These are phyloP conservation scores for Penicillium bialowiezense DNA, from an alignment of 495 filamentous ascomycete genomes.

Conservation along the genomic window DNA sequence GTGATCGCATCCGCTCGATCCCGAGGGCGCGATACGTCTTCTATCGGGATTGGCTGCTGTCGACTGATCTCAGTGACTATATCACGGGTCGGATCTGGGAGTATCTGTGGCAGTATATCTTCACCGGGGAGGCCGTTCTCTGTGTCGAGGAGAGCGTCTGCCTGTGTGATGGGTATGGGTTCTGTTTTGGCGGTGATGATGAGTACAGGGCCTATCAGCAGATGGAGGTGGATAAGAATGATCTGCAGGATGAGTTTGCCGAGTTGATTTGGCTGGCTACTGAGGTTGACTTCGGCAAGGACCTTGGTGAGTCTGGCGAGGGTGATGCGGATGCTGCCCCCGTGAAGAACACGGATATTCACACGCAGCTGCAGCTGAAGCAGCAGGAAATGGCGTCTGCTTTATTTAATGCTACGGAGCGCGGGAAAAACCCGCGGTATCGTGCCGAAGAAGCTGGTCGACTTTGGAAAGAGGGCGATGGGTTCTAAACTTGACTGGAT, in stretches of 20 bases:
- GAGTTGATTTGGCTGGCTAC: constrained; percentile 43
- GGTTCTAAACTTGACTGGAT: constrained; percentile 30
- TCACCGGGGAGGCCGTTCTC: constrained; percentile 52
- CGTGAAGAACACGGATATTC: constrained; percentile 18
- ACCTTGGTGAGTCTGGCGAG: constrained; percentile 28
- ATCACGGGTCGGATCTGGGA: constrained; percentile 72
- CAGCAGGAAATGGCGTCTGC: constrained; percentile 34
- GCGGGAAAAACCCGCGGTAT: constrained; percentile 49
- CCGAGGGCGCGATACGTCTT: constrained; percentile 59
- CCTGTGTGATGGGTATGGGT: constrained; percentile 74
- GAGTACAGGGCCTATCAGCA: constrained; percentile 50
- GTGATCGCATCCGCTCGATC: constrained; percentile 53
- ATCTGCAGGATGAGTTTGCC: constrained; percentile 48
- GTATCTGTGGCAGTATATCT: constrained; percentile 74
- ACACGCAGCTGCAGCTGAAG: constrained; percentile 22
- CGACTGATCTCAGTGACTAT: constrained; percentile 60
- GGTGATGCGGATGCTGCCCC: constrained; percentile 26
- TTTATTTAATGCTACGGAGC: constrained; percentile 41
- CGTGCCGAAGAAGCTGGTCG: constrained; percentile 53
- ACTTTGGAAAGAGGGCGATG: constrained; percentile 51
- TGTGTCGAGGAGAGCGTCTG: constrained; percentile 68
- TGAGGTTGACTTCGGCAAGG: constrained; percentile 30
- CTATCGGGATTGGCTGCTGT: constrained; percentile 67
- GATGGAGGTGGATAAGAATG: constrained; percentile 33
- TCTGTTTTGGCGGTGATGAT: constrained; percentile 67